Evolutionary conservation across 2,329 filamentous ascomycete genomes (phyloP).

Genomic region (Sporothrix inflata): DNA sequence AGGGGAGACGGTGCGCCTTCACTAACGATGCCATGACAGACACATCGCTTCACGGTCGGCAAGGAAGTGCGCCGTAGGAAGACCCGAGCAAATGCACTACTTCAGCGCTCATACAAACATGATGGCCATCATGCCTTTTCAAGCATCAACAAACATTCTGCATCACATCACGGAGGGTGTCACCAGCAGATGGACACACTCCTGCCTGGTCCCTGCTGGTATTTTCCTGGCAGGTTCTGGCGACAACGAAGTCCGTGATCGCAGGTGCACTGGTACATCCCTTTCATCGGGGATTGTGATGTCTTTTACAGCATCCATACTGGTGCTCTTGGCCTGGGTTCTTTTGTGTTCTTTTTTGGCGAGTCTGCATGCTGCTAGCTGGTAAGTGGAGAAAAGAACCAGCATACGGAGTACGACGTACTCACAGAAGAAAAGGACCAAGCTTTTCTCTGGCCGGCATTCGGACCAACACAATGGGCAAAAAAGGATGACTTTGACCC

Average conservation of each 20-base stretch:
- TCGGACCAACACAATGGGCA: not conserved
- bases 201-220: not conserved
- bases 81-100: no score
- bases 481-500: not conserved
- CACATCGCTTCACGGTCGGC: not conserved
- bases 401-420: no score
- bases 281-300: not conserved
- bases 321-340: not conserved
- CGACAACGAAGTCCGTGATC: not conserved
- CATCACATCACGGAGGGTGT: not conserved
- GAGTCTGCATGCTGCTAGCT: slow-evolving; percentile 1
- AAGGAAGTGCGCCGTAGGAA: not conserved
- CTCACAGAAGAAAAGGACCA: not conserved
- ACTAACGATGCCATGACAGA: no score
- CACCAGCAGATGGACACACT: not conserved
- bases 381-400: not conserved
- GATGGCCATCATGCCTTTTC: no score
- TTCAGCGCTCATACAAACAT: no score
- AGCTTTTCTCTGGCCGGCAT: slow-evolving; percentile 4
- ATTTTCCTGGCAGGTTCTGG: not conserved
- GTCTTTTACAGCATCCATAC: not conserved
- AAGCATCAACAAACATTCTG: not conserved
- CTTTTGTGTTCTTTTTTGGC: not conserved
- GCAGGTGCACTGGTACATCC: not conserved
- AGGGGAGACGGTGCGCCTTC: not conserved